Conservation (phyloP, 129 eudicot genomes). For the Lactuca saligna region DNA sequence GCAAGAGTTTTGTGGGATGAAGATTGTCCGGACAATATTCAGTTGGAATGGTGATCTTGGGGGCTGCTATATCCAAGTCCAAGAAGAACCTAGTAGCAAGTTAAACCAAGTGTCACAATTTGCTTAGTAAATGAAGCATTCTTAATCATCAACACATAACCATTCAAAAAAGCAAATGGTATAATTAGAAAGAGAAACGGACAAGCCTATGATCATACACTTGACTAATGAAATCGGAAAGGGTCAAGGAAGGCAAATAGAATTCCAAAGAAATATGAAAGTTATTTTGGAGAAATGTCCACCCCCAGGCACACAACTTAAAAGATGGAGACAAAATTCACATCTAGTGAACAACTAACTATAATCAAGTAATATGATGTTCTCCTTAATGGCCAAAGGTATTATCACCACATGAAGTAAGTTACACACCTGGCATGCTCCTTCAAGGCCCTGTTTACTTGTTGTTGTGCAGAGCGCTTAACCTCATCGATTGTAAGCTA, state of each 20-base stretch:
- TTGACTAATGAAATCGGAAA: not conserved
- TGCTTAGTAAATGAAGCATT: conserved; percentile 9
- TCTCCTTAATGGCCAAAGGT: not conserved
- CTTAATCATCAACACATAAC: conserved; percentile 6
- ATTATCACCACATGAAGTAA: conserved; percentile 19
- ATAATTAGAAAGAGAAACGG: too few species aligned
- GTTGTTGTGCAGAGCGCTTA: conserved; percentile 90
- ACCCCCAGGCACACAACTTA: conserved; percentile 6
- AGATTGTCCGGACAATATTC: conserved; percentile 74
- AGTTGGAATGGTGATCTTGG: conserved; percentile 91
- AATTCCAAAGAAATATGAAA: conserved; percentile 9
- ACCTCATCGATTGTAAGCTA: conserved; percentile 96
- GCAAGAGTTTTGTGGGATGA: conserved; percentile 86
- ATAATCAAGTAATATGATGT: conserved; percentile 2
- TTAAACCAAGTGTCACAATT: conserved; percentile 15
- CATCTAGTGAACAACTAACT: conserved; percentile 5
- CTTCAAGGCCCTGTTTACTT: conserved; percentile 85
- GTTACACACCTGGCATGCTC: conserved; percentile 73
- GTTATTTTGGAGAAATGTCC: not conserved
- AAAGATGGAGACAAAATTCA: not conserved
- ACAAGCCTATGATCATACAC: not conserved
- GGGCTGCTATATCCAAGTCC: conserved; percentile 99
- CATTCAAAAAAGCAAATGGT: not conserved
- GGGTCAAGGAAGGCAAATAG: not conserved
- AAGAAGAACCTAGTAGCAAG: conserved; percentile 66